Conservation (phyloP, 2,329 filamentous ascomycete genomes). For the Lasiodiplodia sp. region DNA sequence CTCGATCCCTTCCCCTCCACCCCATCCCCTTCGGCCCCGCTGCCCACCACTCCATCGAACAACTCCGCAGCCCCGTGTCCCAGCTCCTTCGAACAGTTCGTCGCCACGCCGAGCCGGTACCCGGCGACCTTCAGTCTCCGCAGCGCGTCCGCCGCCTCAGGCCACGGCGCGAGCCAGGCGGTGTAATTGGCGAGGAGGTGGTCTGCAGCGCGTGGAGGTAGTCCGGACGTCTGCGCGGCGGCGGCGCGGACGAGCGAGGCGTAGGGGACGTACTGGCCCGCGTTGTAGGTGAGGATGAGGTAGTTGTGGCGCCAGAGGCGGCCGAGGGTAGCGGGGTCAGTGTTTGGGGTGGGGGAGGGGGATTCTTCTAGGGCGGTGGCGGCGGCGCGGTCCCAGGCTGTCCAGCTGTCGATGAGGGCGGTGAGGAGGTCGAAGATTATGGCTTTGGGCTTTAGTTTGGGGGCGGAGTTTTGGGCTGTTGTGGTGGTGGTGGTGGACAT, state of each 20-base stretch:
- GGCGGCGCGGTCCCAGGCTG: conserved; percentile 42
- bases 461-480: not conserved
- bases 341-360: not conserved
- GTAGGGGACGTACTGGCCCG: conserved; percentile 42
- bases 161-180: not conserved
- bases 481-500: not conserved
- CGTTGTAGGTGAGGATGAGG: conserved; percentile 48
- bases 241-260: conserved; percentile 37
- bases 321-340: conserved; percentile 1
- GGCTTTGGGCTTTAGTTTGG: conserved; percentile 34
- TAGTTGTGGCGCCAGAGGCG: conserved; percentile 48
- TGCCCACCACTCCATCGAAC: conserved; percentile 10
- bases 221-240: conserved; percentile 31
- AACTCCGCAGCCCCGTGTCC: conserved; percentile 36
- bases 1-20: conserved; percentile 18
- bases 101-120: conserved; percentile 48
- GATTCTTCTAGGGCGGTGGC: conserved; percentile 22
- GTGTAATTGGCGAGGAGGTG: conserved; percentile 32
- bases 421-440: conserved; percentile 54
- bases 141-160: conserved; percentile 25
- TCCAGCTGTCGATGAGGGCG: conserved; percentile 51
- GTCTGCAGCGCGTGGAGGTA: not conserved
- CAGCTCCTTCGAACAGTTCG: conserved; percentile 48
- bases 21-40: conserved; percentile 38
- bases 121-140: conserved; percentile 37